These are phyloP conservation scores for Daldinia eschscholtzii DNA, from an alignment of 2,329 filamentous ascomycete genomes.

Conservation along the genomic window DNA sequence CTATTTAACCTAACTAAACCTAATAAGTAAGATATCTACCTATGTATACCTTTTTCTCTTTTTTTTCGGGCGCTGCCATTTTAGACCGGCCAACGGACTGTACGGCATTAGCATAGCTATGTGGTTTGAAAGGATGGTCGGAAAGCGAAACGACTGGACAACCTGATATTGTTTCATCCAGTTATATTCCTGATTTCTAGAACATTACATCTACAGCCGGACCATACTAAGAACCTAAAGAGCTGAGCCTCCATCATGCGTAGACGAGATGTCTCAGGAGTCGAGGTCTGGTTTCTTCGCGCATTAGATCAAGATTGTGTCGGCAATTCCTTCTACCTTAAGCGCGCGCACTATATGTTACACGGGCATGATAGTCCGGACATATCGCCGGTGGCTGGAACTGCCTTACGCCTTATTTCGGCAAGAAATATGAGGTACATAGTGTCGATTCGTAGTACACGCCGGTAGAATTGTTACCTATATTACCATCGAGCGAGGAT, in stretches of 20 bases:
- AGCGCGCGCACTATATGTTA: constrained; percentile 30
- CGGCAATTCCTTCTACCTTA: constrained; percentile 25
- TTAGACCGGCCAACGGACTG: constrained; percentile 16
- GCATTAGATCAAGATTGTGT: constrained; percentile 5
- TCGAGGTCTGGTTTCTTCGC: constrained; percentile 30
- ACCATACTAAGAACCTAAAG: constrained; percentile 27
- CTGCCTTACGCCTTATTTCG: constrained; percentile 4
- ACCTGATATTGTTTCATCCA: constrained; percentile 11
- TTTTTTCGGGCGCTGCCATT: constrained; percentile 4
- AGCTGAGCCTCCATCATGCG: constrained; percentile 37
- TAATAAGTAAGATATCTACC: no score
- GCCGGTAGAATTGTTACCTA: neutral
- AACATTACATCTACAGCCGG: constrained; percentile 13
- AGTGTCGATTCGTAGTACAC: neutral
- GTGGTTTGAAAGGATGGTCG: constrained; percentile 4
- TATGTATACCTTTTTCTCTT: neutral
- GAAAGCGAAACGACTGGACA: neutral
- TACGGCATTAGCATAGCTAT: neutral
- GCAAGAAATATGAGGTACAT: neutral
- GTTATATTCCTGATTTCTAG: constrained; percentile 13
- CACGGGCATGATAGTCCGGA: constrained; percentile 36
- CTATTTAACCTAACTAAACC: neutral
- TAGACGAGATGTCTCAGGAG: constrained; percentile 26
- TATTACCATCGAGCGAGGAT: neutral
- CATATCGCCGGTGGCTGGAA: constrained; percentile 25